These are phyloP conservation scores for Boletus calvinii DNA, from an alignment of 1,284 basidiomycete species.

Conservation along the genomic window DNA sequence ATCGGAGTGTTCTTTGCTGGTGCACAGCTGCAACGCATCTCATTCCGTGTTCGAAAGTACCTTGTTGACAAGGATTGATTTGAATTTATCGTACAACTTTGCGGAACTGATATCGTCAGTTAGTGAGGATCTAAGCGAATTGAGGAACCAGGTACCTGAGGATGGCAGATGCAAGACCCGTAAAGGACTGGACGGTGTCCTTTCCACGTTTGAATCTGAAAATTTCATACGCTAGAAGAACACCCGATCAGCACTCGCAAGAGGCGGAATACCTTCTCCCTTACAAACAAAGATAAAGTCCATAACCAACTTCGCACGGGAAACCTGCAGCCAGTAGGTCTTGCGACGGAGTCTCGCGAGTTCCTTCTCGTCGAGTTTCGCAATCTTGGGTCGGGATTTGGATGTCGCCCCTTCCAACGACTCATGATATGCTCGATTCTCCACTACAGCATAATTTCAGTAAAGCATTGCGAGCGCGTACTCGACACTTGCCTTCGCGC, in stretches of 20 bases:
- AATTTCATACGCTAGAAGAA: conserved; percentile 51
- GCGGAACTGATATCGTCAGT: conserved; percentile 46
- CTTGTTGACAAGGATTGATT: conserved; percentile 54
- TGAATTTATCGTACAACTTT: conserved; percentile 71
- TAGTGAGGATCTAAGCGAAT: not conserved
- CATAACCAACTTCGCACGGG: conserved; percentile 70
- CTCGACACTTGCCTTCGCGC: conserved; percentile 50
- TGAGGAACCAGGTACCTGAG: conserved; percentile 55
- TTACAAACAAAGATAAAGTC: conserved; percentile 82
- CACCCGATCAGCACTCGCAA: conserved; percentile 10
- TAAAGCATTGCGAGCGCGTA: not conserved
- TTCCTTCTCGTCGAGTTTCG: conserved; percentile 69
- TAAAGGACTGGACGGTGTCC: conserved; percentile 60
- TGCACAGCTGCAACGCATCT: conserved; percentile 3
- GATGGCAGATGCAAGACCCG: conserved; percentile 65
- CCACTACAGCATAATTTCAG: conserved; percentile 44
- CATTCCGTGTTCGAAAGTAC: conserved; percentile 23
- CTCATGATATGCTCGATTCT: conserved; percentile 68
- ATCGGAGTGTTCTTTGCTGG: too few species aligned
- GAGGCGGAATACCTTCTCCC: conserved; percentile 32
- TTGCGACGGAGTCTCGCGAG: conserved; percentile 62
- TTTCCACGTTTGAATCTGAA: conserved; percentile 58
- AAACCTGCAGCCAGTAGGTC: conserved; percentile 72
- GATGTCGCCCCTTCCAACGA: conserved; percentile 69
- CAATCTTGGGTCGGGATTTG: conserved; percentile 60